Base-by-base conservation (phyloP, 1,284 basidiomycete species). In the Trichosporon ovoides region DNA sequence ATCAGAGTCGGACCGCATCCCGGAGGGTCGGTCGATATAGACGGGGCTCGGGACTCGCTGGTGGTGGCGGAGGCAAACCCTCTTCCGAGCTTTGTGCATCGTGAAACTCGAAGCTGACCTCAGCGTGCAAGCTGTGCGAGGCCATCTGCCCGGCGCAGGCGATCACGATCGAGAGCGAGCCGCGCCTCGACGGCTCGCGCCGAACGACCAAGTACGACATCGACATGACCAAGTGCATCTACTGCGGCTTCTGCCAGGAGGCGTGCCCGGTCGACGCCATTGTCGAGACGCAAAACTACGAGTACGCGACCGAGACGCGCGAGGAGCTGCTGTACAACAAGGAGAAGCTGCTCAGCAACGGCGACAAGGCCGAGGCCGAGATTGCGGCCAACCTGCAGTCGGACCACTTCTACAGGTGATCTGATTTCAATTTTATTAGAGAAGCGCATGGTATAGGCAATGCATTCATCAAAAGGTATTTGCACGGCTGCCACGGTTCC, bases 261-360 rank as follows among this genome's bases (percentile, higher is more conserved):
- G 96, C 96, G 34, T 99, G 96, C 79, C 96, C 96, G 13, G 96
- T 98, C 60, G 96, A 99, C 78, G 96, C 96, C 58, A 98, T 99
- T 70, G 96, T 99, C 61, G 96, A 98, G 82, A 97, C 91, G 40
- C 89, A 94, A 85, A 96, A 97, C 78, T 88, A 91, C 69, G 92
- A 95, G 77, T 98, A 87, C 81, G 89, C 92, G 11, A 97, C 92
- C 48, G 96, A 98, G 81, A 98, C 92, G 11, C 88, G 96, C 61
- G 96, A 98, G 78, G 96, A 99, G 79, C 84, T 98, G 58, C 81
- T 98, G 52, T 99, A 99, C 81, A 98, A 98, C 84, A 99, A 98
- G 81, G 75, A 94, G 81, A 93, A 96, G 80, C 83, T 98, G 56
- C 82, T 97, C 58, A 86, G 91, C 40, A 98, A 97, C 73, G 96